Evolutionary conservation across 2,329 filamentous ascomycete species (phyloP).

Genomic region (Cadophora sp.): DNA sequence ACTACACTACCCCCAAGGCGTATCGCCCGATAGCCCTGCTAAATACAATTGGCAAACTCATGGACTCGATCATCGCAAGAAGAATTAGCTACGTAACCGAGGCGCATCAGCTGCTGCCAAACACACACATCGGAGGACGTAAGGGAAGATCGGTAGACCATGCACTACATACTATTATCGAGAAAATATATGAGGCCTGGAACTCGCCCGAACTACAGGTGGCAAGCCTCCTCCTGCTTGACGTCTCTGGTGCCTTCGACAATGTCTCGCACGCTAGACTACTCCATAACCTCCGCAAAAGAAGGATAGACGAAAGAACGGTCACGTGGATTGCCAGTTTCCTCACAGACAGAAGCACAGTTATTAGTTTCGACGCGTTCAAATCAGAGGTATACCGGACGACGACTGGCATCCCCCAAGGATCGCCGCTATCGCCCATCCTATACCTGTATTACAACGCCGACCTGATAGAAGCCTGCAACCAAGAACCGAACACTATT

Average conservation of each 20-base stretch:
- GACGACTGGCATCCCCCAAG: too few relatives aligned
- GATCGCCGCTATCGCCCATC: conserved; percentile 43
- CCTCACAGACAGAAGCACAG: conserved; percentile 31
- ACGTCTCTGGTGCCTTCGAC: conserved; percentile 44
- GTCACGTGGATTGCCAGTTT: conserved; percentile 37
- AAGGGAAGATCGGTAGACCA: conserved; percentile 39
- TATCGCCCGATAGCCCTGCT: conserved; percentile 27
- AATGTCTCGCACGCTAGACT: conserved; percentile 39
- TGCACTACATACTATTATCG: conserved; percentile 40
- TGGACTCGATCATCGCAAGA: conserved; percentile 22
- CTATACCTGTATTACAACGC: conserved; percentile 46
- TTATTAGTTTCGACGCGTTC: conserved; percentile 32
- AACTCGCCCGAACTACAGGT: conserved; percentile 31
- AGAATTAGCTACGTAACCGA: conserved; percentile 22
- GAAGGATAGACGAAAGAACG: conserved; percentile 30
- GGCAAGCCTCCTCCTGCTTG: conserved; percentile 43
- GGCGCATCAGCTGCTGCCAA: conserved; percentile 24
- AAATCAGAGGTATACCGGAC: too few relatives aligned
- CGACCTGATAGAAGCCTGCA: conserved; percentile 40
- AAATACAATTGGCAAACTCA: conserved; percentile 26
- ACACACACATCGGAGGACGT: conserved; percentile 42
- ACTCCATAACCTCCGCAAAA: conserved; percentile 37
- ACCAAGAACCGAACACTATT: conserved; percentile 24
- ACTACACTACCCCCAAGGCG: conserved; percentile 22
- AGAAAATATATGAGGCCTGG: conserved; percentile 40